Evolutionary conservation across 2,329 filamentous ascomycete species (phyloP).

Genomic region (Clonostachys byssicola): DNA sequence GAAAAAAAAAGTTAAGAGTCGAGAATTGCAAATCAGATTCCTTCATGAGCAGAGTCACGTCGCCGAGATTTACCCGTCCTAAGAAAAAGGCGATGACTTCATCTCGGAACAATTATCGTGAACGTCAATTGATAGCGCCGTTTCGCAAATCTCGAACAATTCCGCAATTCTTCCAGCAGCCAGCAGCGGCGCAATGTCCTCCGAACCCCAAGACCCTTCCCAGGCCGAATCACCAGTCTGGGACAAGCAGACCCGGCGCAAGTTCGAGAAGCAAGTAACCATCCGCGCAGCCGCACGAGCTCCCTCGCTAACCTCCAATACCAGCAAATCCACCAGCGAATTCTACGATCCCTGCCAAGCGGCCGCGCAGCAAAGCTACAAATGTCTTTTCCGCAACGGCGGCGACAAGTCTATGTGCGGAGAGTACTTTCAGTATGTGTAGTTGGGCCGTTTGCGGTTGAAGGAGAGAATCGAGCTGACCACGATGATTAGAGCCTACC

Average conservation of each 20-base stretch:
- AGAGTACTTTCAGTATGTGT: slow-evolving; percentile 87
- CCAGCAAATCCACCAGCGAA: slow-evolving; percentile 81
- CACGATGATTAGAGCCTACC: slow-evolving; percentile 61
- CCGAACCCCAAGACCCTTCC: slow-evolving; percentile 5
- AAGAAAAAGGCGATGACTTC: too few relatives aligned
- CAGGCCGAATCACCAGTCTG: slow-evolving; percentile 35
- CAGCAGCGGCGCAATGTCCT: slow-evolving; percentile 5
- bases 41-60: too few relatives aligned
- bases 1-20: too few relatives aligned
- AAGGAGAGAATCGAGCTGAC: background rate
- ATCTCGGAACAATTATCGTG: too few relatives aligned
- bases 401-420: slow-evolving; percentile 86
- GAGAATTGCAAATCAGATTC: too few relatives aligned
- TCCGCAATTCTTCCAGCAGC: too few relatives aligned
- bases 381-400: slow-evolving; percentile 82
- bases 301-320: slow-evolving; percentile 1
- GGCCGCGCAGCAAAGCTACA: slow-evolving; percentile 78
- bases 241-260: slow-evolving; percentile 54
- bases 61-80: too few relatives aligned
- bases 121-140: too few relatives aligned
- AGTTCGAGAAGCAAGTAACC: slow-evolving; percentile 56
- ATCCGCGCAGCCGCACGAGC: background rate
- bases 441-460: background rate
- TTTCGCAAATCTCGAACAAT: too few relatives aligned
- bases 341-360: slow-evolving; percentile 96